Evolutionary conservation across 208 protist species (phyloP).

Genomic region (Acanthamoeba divionensis): DNA sequence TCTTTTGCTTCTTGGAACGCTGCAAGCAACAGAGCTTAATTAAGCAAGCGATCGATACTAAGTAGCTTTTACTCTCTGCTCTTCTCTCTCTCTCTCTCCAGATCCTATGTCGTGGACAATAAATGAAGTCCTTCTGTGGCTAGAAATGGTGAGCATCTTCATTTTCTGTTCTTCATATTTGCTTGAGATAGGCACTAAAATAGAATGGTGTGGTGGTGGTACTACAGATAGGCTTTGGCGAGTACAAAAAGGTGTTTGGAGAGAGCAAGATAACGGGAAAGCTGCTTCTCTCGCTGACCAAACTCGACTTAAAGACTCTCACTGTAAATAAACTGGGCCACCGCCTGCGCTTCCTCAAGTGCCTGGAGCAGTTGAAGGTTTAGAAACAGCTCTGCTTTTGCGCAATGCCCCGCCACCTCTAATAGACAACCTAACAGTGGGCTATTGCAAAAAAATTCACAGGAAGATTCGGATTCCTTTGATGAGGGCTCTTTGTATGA

Average conservation of each 20-base stretch:
- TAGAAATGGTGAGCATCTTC: not conserved
- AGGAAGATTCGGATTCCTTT: not conserved
- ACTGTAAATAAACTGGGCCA: conserved; percentile 11
- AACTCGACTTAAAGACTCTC: conserved; percentile 21
- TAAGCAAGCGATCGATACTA: not conserved
- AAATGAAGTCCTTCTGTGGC: conserved; percentile 24
- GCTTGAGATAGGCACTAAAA: not conserved
- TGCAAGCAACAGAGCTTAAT: not conserved
- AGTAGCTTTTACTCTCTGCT: not conserved
- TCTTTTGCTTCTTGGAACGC: not conserved
- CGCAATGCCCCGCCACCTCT: too few species aligned
- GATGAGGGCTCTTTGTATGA: conserved; percentile 8
- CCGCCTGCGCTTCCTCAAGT: conserved; percentile 46
- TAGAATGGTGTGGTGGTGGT: not conserved
- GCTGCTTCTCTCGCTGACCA: conserved; percentile 30
- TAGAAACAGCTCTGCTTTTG: too few species aligned
- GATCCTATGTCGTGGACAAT: not conserved
- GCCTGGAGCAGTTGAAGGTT: conserved; percentile 6
- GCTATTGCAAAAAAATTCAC: too few species aligned
- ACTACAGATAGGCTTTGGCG: not conserved
- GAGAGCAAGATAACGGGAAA: conserved; percentile 18
- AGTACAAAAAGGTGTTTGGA: not conserved
- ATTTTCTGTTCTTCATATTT: not conserved
- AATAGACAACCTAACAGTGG: too few species aligned
- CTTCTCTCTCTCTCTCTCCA: not conserved